Conservation (phyloP, 345 rosid genomes). For the Hirschfeldia incana region DNA sequence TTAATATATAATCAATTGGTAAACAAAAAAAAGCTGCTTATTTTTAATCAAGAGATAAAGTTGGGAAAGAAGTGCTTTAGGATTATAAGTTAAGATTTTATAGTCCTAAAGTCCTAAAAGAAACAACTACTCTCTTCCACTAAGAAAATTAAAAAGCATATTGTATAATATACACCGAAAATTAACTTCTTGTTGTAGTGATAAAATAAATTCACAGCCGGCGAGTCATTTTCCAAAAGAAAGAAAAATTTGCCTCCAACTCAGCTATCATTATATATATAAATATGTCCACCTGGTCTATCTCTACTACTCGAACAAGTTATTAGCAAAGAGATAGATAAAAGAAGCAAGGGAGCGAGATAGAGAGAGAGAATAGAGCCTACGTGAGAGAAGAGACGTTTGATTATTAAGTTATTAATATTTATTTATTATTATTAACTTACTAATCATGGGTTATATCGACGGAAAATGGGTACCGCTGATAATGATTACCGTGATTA, state of each 20-base stretch:
- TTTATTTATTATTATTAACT: not conserved
- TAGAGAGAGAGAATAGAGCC: not conserved
- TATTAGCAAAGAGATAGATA: not conserved
- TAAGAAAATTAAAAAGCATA: not conserved
- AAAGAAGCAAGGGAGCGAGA: not conserved
- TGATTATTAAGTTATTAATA: not conserved
- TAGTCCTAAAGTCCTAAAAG: not conserved
- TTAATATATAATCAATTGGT: too few species aligned
- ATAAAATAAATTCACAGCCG: not conserved
- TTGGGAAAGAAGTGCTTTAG: not conserved
- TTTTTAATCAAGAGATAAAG: not conserved
- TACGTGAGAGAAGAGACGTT: conserved; percentile 1
- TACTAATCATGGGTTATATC: conserved; percentile 28
- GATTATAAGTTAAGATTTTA: not conserved
- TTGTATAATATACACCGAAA: not conserved
- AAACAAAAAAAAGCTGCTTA: not conserved
- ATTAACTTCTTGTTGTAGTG: not conserved
- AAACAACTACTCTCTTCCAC: not conserved
- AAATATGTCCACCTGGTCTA: conserved; percentile 4
- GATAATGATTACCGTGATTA: conserved; percentile 36
- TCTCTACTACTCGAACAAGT: conserved; percentile 24
- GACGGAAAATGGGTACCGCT: conserved; percentile 52
- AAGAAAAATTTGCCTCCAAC: not conserved
- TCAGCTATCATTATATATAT: not conserved
- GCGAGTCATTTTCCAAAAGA: not conserved